Evolutionary conservation across 2,329 filamentous ascomycete genomes (phyloP).

Genomic region (Pezicula neosporulosa): DNA sequence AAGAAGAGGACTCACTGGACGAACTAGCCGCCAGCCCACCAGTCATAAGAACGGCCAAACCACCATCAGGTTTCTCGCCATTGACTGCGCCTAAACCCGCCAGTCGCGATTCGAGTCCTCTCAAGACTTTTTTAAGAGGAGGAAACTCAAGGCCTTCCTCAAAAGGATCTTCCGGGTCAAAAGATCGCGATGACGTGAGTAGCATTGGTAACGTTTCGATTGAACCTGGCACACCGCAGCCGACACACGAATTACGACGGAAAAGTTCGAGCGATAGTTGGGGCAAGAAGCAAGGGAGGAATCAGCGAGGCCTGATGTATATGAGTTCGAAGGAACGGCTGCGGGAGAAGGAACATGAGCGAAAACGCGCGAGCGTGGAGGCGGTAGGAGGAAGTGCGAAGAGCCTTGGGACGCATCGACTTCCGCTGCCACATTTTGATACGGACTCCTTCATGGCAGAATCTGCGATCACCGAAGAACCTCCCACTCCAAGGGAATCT

Average conservation of each 20-base stretch:
- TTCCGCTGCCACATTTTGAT: slow-evolving; percentile 20
- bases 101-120: slow-evolving; percentile 39
- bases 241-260: slow-evolving; percentile 45
- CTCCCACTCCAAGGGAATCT: slow-evolving; percentile 25
- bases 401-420: slow-evolving; percentile 26
- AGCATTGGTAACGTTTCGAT: slow-evolving; percentile 64
- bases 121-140: slow-evolving; percentile 57
- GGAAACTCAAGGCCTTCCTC: slow-evolving; percentile 54
- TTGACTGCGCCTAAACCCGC: slow-evolving; percentile 57
- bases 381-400: slow-evolving; percentile 37
- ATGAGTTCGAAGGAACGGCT: slow-evolving; percentile 70
- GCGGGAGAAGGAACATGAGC: slow-evolving; percentile 58
- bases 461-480: slow-evolving; percentile 46
- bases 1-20: slow-evolving; percentile 49
- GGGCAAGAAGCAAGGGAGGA: slow-evolving; percentile 52
- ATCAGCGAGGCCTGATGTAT: slow-evolving; percentile 62
- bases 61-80: slow-evolving; percentile 70
- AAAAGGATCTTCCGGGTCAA: slow-evolving; percentile 50
- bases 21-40: slow-evolving; percentile 63
- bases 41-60: slow-evolving; percentile 77
- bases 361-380: slow-evolving; percentile 48
- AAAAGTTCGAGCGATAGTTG: slow-evolving; percentile 59
- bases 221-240: slow-evolving; percentile 47
- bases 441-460: slow-evolving; percentile 30
- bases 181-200: slow-evolving; percentile 49